These are phyloP conservation scores for Basidioascus undulatus DNA, from an alignment of 768 basidiomycete species.

Conservation along the genomic window DNA sequence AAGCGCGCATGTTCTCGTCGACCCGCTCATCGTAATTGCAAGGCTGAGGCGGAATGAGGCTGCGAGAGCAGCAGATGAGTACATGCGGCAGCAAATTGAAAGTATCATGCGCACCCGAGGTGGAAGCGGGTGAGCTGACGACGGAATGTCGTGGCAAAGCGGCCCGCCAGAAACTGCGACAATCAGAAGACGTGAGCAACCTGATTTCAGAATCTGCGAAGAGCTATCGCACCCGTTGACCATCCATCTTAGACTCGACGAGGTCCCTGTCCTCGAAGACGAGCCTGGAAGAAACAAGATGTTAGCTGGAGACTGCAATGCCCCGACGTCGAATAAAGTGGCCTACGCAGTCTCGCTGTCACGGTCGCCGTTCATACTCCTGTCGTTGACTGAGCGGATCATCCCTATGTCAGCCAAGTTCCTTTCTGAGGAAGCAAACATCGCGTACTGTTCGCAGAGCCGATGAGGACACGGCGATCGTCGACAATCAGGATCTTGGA, in stretches of 20 bases:
- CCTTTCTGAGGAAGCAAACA: not conserved
- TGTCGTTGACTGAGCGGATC: constrained; percentile 54
- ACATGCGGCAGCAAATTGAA: not conserved
- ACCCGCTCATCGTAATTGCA: constrained; percentile 22
- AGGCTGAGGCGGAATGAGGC: constrained; percentile 52
- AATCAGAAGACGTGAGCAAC: not conserved
- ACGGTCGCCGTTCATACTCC: constrained; percentile 70
- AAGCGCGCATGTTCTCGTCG: constrained; percentile 49
- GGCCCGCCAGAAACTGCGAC: constrained; percentile 33
- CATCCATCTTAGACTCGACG: constrained; percentile 54
- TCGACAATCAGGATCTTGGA: constrained; percentile 56
- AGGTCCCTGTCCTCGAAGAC: constrained; percentile 72
- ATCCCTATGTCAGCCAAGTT: not conserved
- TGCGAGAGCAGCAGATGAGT: constrained; percentile 26
- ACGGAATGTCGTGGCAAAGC: constrained; percentile 63
- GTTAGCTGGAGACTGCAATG: constrained; percentile 25
- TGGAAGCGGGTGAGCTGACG: constrained; percentile 39
- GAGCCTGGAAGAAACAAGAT: constrained; percentile 76
- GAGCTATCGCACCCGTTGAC: constrained; percentile 23
- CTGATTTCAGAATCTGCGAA: not conserved
- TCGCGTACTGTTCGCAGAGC: constrained; percentile 63
- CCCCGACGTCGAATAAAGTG: not conserved
- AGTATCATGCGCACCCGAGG: constrained; percentile 5
- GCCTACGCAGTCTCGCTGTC: constrained; percentile 21
- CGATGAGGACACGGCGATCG: constrained; percentile 73